Evolutionary conservation across 192 early-diverging fungal species (phyloP).

Genomic region (Backusella macrospora): DNA sequence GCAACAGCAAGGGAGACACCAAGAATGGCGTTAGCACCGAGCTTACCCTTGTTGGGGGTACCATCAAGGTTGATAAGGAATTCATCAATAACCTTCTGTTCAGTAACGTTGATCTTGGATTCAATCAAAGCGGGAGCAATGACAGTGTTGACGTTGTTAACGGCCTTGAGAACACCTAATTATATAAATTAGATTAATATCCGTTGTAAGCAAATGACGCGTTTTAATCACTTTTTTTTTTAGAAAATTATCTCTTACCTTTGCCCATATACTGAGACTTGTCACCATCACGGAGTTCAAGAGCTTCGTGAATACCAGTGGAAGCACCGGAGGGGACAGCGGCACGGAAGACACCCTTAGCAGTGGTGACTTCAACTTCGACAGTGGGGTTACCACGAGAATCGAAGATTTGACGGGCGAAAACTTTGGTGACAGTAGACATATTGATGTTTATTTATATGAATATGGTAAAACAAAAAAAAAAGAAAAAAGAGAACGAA

Average conservation of each 20-base stretch:
- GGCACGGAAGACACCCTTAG: slow-evolving; percentile 93
- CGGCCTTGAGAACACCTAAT: slow-evolving; percentile 86
- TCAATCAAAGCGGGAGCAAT: slow-evolving; percentile 86
- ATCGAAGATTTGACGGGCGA: slow-evolving; percentile 93
- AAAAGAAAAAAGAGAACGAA: not conserved
- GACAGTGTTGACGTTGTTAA: slow-evolving; percentile 87
- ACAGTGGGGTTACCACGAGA: slow-evolving; percentile 99
- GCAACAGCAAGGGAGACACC: slow-evolving; percentile 96
- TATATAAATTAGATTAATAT: slow-evolving; percentile 59
- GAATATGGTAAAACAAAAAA: not conserved
- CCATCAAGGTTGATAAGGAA: slow-evolving; percentile 94
- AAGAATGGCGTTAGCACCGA: slow-evolving; percentile 98
- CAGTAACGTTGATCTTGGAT: slow-evolving; percentile 79
- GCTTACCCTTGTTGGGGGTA: slow-evolving; percentile 93
- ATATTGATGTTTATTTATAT: not conserved
- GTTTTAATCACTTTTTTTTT: not conserved
- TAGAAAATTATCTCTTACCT: slow-evolving; percentile 55
- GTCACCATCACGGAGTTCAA: slow-evolving; percentile 95
- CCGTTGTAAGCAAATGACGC: not conserved
- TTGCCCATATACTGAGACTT: slow-evolving; percentile 91
- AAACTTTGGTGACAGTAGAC: slow-evolving; percentile 1
- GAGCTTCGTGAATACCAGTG: slow-evolving; percentile 98
- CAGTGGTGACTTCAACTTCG: slow-evolving; percentile 96
- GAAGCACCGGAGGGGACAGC: slow-evolving; percentile 98
- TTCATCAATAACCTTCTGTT: slow-evolving; percentile 89